A percentile compares a stretch with the other conserved stretches of the same genome.
phyloP scores from a whole-genome alignment of 495 filamentous ascomycete species.

The Hypoxylon fragiforme region DNA sequence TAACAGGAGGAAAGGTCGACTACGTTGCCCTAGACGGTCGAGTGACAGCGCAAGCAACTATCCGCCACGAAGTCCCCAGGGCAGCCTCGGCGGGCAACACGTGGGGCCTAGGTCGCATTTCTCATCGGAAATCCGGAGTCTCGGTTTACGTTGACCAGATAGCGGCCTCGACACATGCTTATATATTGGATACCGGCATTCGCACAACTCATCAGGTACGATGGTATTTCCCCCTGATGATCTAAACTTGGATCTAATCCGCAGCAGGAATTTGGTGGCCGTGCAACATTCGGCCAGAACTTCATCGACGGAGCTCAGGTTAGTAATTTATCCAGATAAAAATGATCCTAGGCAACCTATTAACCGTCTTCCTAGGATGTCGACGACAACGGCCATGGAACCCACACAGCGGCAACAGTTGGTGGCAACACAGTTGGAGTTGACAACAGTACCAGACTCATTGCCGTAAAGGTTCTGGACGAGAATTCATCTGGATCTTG shows the following conservation, averaged over 20 bases:
- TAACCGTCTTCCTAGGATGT: slow-evolving; percentile 30
- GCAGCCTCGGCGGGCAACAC: slow-evolving; percentile 33
- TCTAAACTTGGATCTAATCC: slow-evolving; percentile 1
- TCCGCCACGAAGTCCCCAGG: slow-evolving; percentile 37
- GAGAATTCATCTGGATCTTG: slow-evolving; percentile 41
- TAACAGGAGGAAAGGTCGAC: slow-evolving; percentile 33
- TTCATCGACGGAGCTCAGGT: slow-evolving; percentile 39
- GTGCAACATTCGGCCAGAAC: slow-evolving; percentile 54
- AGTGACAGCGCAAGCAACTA: slow-evolving; percentile 28
- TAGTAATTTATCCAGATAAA: background rate
- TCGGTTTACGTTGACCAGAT: slow-evolving; percentile 55
- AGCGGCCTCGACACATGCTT: slow-evolving; percentile 50
- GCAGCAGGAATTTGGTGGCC: slow-evolving; percentile 51
- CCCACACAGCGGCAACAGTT: slow-evolving; percentile 60
- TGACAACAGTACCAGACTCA: slow-evolving; percentile 57
- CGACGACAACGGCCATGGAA: slow-evolving; percentile 59
- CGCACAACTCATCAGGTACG: slow-evolving; percentile 46
- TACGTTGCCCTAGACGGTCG: slow-evolving; percentile 37
- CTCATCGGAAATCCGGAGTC: slow-evolving; percentile 44
- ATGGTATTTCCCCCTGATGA: background rate
- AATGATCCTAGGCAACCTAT: background rate
- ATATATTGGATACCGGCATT: slow-evolving; percentile 61
- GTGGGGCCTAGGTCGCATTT: slow-evolving; percentile 62
- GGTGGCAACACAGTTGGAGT: slow-evolving; percentile 58
- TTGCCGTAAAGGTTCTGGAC: slow-evolving; percentile 62